Evolutionary conservation across 345 rosid genomes (phyloP).

Genomic region (Arabis hirsuta): DNA sequence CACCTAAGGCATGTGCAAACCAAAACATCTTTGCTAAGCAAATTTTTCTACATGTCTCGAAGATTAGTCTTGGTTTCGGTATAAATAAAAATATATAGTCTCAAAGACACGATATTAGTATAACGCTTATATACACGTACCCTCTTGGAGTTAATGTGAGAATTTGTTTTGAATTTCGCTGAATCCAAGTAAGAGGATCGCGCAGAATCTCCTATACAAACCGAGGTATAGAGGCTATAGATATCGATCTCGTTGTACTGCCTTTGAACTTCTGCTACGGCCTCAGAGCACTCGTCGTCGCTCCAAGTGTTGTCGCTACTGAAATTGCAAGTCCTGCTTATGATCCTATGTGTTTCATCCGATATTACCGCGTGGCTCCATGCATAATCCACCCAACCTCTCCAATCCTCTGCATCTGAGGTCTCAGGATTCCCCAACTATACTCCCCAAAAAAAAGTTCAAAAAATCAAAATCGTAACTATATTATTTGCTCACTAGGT

Average conservation of each 20-base stretch:
- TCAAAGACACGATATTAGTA: no score
- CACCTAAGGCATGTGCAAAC: conserved; percentile 33
- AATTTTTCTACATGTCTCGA: neutral
- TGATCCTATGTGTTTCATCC: conserved; percentile 76
- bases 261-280: conserved; percentile 67
- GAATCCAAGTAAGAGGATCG: conserved; percentile 39
- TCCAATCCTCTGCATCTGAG: conserved; percentile 88
- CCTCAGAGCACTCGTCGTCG: conserved; percentile 64
- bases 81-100: no score
- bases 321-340: conserved; percentile 83
- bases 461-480: neutral
- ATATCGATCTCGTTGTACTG: conserved; percentile 91
- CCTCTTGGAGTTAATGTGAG: conserved; percentile 30
- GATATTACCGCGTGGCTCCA: conserved; percentile 99
- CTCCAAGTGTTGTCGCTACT: conserved; percentile 73
- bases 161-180: conserved; percentile 16
- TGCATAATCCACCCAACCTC: conserved; percentile 96
- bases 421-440: conserved; percentile 99
- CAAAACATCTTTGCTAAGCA: neutral
- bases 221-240: conserved; percentile 84
- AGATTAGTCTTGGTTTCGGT: no score
- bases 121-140: neutral
- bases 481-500: conserved; percentile 4
- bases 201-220: conserved; percentile 59
- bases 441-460: neutral